A percentile compares a stretch with the other conserved stretches of the same genome.
phyloP scores from a whole-genome alignment of 176 grass and related monocot species.

The Aegilops speltoides region DNA sequence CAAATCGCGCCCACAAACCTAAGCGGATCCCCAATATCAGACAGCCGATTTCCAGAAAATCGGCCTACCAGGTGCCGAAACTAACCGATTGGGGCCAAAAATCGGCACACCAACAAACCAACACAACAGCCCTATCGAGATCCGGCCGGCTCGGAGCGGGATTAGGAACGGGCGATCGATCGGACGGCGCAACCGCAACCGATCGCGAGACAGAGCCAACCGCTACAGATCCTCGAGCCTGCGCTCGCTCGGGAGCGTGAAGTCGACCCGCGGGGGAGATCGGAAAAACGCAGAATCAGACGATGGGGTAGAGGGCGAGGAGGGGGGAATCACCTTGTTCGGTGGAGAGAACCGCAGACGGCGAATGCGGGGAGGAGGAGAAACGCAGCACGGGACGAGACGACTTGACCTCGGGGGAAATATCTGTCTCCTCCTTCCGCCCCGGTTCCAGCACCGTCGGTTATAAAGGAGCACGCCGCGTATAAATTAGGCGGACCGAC shows the following conservation, averaged over 20 bases:
- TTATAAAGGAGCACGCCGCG: neutral
- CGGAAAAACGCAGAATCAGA: neutral
- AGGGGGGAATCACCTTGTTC: slow-evolving; percentile 22
- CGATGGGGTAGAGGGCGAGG: neutral
- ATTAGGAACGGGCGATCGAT: neutral
- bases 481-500: neutral
- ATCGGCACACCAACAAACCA: neutral
- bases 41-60: neutral
- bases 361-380: neutral
- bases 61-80: neutral
- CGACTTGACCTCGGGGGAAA: neutral
- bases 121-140: neutral
- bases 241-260: too few relatives aligned
- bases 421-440: neutral
- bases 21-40: neutral
- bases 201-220: neutral
- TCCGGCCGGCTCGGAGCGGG: neutral
- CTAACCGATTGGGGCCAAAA: neutral
- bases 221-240: too few relatives aligned
- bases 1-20: neutral
- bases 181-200: neutral
- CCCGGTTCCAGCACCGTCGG: neutral
- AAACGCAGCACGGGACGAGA: neutral
- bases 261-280: neutral
- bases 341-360: neutral